Base-by-base conservation (phyloP, 805 yeast genomes). In the Lipomyces chichibuensis region DNA sequence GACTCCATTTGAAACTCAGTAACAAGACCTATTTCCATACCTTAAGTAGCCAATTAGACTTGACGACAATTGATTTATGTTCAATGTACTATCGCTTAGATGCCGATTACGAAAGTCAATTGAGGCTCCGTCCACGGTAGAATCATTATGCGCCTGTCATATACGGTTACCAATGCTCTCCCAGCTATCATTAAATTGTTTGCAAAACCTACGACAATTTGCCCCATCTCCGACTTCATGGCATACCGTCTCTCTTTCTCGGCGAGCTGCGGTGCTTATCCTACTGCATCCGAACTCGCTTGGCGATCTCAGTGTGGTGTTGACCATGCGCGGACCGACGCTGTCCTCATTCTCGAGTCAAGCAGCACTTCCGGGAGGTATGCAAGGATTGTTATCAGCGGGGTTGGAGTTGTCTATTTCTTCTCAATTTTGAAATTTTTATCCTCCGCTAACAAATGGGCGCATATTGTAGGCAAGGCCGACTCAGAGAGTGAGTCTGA, bases 351-450 rank as follows among this genome's bases (percentile, higher is more conserved):
- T 92, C 78, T 89, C 95, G 0, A 97, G 98, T 4, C 97, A 93
- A 76, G 90, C 90, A 5, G 91, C 97, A 1, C 81, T 93, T 8
- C 98, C 98, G 3, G 98, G 98, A 2, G 98, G 98, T 8, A 88
- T 13, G 85, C 74, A 88, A 91, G 39, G 1, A 27, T 27, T 75
- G 75, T 29, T n/a, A 7, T 29, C 7, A 11, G 8, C n/a, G n/a
- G n/a, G 25, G n/a, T n/a, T 43, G 29, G 32, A 13, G 6, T 57
- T 43, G 14, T 7, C 17, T 35, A 23, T 9, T 60, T 59, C 29
- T 60, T 35, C 17, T 62, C 11, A 4, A 17, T 25, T 29, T 29
- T 7, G 32, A 29, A 29, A 23, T 7, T 20, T 11, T 14, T 7
- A 43, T 4, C 11, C 8, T 23, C n/a, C 49, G 14, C 59, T 17